A percentile compares a stretch with the other conserved stretches of the same genome.
phyloP scores from a whole-genome alignment of 345 rosid species.

The Citrus medica region DNA sequence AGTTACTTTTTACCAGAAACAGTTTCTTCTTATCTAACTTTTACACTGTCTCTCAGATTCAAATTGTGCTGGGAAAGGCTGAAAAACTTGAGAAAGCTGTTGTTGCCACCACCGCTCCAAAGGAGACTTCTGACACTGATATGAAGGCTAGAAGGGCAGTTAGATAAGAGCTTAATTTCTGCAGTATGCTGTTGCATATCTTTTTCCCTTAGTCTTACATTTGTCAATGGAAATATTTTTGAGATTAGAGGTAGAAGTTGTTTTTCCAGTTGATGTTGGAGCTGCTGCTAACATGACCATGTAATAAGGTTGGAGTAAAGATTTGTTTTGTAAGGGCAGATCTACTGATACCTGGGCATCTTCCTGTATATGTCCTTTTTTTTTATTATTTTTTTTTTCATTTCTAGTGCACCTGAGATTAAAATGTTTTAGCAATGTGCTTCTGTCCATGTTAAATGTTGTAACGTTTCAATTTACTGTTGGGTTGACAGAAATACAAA shows the following conservation, averaged over 20 bases:
- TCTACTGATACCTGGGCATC: neutral
- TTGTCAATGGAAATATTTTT: neutral
- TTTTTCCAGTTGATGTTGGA: neutral
- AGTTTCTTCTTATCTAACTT: neutral
- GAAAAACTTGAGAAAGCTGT: constrained; percentile 13
- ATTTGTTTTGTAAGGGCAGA: neutral
- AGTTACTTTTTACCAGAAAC: neutral
- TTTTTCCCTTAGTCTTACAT: neutral
- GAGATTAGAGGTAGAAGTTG: neutral
- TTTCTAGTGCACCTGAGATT: neutral
- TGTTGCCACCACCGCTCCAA: constrained; percentile 5
- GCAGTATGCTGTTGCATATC: neutral
- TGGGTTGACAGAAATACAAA: neutral
- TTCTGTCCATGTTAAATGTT: neutral
- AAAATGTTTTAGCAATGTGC: neutral
- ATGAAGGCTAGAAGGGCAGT: neutral
- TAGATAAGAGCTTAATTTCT: constrained; percentile 2
- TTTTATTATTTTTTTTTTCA: too few species aligned
- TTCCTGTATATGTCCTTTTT: neutral
- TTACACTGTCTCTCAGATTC: constrained; percentile 15
- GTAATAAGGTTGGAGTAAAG: neutral
- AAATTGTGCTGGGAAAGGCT: constrained; percentile 31
- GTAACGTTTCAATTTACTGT: neutral
- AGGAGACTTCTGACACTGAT: neutral
- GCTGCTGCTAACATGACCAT: neutral